These are phyloP conservation scores for Yarrowia sp. DNA, from an alignment of 805 yeast species.

Conservation along the genomic window DNA sequence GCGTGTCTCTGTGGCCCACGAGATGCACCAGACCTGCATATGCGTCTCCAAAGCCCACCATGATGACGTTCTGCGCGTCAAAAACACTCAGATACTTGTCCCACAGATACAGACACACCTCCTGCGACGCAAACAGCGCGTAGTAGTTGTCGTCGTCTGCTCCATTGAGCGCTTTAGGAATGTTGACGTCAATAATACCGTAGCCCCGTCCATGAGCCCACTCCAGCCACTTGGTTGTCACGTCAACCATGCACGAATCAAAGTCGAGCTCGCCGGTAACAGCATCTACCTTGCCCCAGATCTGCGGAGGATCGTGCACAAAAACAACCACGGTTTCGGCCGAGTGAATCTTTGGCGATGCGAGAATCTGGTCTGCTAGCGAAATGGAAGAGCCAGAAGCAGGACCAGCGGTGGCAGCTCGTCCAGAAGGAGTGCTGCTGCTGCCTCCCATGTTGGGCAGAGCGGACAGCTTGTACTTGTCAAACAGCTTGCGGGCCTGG, in stretches of 20 bases:
- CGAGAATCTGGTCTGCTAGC: constrained; percentile 60
- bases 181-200: constrained; percentile 80
- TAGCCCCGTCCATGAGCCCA: constrained; percentile 60
- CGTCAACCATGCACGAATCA: constrained; percentile 71
- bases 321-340: constrained; percentile 62
- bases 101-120: constrained; percentile 76
- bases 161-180: constrained; percentile 55
- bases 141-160: constrained; percentile 48
- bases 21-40: constrained; percentile 83
- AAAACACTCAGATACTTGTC: constrained; percentile 83
- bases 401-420: constrained; percentile 18
- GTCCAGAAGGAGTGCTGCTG: constrained; percentile 13
- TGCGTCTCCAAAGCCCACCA: constrained; percentile 88
- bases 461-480: constrained; percentile 55
- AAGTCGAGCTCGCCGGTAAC: constrained; percentile 73
- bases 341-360: constrained; percentile 62
- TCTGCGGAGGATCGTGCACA: constrained; percentile 87
- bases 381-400: constrained; percentile 42
- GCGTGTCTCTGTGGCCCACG: constrained; percentile 72
- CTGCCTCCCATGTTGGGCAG: constrained; percentile 50
- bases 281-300: constrained; percentile 86
- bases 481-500: constrained; percentile 55
- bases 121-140: constrained; percentile 69
- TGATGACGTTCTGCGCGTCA: constrained; percentile 63
- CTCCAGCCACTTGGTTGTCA: constrained; percentile 63